Evolutionary conservation across 2,329 filamentous ascomycete genomes (phyloP), one percentile per base, ranked within the genome.

Genomic region (Blastomyces gilchristii): DNA sequence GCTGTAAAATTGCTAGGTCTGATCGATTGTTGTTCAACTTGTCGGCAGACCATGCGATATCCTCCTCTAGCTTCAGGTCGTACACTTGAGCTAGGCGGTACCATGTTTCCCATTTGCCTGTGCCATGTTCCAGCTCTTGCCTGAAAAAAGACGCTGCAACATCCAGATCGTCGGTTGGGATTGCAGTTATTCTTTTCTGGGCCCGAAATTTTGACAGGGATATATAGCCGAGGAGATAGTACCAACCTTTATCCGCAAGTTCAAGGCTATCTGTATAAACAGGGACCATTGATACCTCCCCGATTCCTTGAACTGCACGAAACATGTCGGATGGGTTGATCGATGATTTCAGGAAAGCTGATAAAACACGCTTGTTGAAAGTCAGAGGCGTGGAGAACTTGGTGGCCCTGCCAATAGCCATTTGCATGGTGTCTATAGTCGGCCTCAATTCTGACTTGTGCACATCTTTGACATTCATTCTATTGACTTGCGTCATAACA

Each of bases 391-490:
- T 85, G 1, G 87, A 88, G 14, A 87, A 85, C 73, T 92, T 96
- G 37, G 88, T 85, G 62, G 84, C 83, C 22, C 79, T 76, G 1
- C 90, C 91, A 62, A 97, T 87, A 5, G 90, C 87, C 68, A 90
- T 87, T 72, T 97, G 92, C 76, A 99, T 90, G 68, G 92, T 91
- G 64, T 99, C 94, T 64, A 99, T 94, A 0, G 91, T 91, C 18
- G 82, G 85, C 73, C 93, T 95, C 62, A 99, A 80, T 63, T 97
- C 91, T 18, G 91, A 94, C 73, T 96, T 97, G 18, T 91, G 84
- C 22, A 97, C 78, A 67, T 97, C 94, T 70, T 93, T 96, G 78
- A 96, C 89, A 28, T 90, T 87, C 80, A 97, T 87, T 65, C 89
- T 87, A 59, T 87, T 87, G 1, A 90, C 90, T 63, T 97, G 85